Evolutionary conservation across 441 rosid genomes (phyloP).

Genomic region (Bocquillonia castaneifolia): DNA sequence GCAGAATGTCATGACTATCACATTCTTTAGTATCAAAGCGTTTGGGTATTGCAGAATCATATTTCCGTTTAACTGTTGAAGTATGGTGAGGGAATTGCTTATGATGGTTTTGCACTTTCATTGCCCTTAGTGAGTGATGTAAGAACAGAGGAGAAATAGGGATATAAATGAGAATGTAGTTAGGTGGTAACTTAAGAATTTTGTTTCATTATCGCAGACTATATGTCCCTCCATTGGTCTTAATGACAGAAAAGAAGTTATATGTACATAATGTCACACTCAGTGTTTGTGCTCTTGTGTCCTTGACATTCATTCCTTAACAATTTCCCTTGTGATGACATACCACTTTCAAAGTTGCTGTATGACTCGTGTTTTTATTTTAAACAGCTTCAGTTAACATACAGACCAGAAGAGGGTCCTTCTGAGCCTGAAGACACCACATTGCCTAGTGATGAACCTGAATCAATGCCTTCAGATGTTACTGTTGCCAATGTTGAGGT

Average conservation of each 20-base stretch:
- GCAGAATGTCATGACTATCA: background rate
- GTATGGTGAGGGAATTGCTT: conserved; percentile 1
- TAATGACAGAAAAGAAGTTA: conserved; percentile 15
- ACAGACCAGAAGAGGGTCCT: conserved; percentile 74
- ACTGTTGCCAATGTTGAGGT: conserved; percentile 38
- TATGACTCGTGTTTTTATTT: conserved; percentile 26
- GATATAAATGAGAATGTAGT: background rate
- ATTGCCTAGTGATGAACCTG: conserved; percentile 54
- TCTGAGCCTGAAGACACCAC: conserved; percentile 63
- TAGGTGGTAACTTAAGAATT: background rate
- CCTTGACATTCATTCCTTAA: background rate
- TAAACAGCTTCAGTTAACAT: conserved; percentile 76
- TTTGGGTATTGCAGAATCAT: background rate
- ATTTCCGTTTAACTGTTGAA: background rate
- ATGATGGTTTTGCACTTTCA: background rate
- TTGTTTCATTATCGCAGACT: background rate
- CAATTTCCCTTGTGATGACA: background rate
- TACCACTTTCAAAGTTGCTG: conserved; percentile 1
- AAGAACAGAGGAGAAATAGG: background rate
- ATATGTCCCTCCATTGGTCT: background rate
- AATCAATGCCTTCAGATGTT: conserved; percentile 45
- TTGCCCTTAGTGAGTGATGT: background rate
- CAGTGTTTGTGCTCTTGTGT: background rate
- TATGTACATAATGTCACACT: background rate
- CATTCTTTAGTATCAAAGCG: too few species aligned